phyloP scores from a whole-genome alignment of 805 yeast genomes.

The Zygotorulaspora florentina region DNA sequence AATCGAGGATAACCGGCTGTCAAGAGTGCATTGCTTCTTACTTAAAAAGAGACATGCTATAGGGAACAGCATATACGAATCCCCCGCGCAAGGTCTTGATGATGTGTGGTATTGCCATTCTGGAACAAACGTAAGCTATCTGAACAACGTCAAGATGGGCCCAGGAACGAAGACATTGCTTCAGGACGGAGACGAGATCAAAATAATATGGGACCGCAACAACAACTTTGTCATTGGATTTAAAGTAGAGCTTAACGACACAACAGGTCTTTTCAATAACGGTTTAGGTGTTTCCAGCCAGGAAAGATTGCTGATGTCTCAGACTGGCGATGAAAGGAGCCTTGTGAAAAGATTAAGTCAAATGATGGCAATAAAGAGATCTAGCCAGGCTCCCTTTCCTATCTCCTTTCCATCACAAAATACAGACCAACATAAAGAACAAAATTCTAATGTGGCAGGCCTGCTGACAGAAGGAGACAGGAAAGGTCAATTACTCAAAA shows the following conservation, averaged over 20 bases:
- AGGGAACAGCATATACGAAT: constrained; percentile 52
- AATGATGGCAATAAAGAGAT: constrained; percentile 22
- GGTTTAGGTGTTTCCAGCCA: constrained; percentile 34
- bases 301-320: constrained; percentile 17
- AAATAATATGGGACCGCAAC: constrained; percentile 58
- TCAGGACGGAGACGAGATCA: constrained; percentile 60
- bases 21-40: constrained; percentile 78
- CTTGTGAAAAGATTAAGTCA: constrained; percentile 20
- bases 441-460: neutral
- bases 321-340: constrained; percentile 26
- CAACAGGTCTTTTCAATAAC: constrained; percentile 59
- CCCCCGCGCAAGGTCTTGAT: constrained; percentile 69
- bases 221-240: constrained; percentile 52
- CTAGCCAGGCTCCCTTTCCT: constrained; percentile 8
- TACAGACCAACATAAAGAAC: neutral
- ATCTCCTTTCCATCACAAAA: constrained; percentile 5
- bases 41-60: constrained; percentile 59
- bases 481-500: constrained; percentile 19
- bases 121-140: constrained; percentile 74
- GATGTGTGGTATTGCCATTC: constrained; percentile 78
- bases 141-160: constrained; percentile 57
- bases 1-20: constrained; percentile 69
- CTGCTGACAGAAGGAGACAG: constrained; percentile 1
- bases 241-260: constrained; percentile 49
- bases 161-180: constrained; percentile 59